phyloP scores from a whole-genome alignment of 768 basidiomycete species.

The Termitomyces sp. region DNA sequence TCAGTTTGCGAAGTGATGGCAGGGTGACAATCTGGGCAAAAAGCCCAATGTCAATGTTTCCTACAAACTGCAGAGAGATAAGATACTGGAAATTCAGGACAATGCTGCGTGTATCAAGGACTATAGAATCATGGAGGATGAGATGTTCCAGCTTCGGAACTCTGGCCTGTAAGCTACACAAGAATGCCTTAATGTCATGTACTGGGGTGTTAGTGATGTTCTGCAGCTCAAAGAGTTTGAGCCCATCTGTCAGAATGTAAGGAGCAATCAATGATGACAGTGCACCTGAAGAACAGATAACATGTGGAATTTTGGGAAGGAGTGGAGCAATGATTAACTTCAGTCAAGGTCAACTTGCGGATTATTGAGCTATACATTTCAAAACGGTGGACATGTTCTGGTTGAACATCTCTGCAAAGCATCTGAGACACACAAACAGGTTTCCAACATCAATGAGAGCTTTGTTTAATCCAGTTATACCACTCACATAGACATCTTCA shows the following conservation, averaged over 20 bases:
- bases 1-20: background rate
- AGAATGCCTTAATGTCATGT: background rate
- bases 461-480: background rate
- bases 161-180: background rate
- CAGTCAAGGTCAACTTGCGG: background rate
- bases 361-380: background rate
- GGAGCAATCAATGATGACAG: background rate
- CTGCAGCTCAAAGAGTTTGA: background rate
- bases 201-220: background rate
- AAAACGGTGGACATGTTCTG: background rate
- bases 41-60: background rate
- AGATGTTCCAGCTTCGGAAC: background rate
- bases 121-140: background rate
- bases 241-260: background rate
- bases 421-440: background rate
- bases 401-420: background rate
- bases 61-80: background rate
- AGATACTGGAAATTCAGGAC: background rate
- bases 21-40: conserved; percentile 1
- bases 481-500: background rate
- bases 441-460: background rate
- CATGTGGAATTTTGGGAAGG: background rate
- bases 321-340: background rate
- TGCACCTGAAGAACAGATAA: background rate
- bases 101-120: background rate